A percentile compares a stretch with the other conserved stretches of the same genome.
Conservation (phyloP, 1,284 basidiomycete species). For the Sporisorium iseilematis-ciliati region DNA sequence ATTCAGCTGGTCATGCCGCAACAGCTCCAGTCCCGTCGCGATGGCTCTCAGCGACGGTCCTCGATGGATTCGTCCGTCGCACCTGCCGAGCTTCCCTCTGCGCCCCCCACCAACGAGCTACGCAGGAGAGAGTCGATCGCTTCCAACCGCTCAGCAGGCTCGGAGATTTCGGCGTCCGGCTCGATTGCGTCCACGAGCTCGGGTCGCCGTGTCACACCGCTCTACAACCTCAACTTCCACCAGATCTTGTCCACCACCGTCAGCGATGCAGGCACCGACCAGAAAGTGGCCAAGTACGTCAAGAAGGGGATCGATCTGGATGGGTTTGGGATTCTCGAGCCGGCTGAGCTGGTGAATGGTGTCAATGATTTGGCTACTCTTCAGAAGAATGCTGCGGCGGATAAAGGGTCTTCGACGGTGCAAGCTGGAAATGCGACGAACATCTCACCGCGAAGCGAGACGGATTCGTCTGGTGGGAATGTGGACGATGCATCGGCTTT, state of each 20-base stretch:
- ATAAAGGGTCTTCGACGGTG: conserved; percentile 16
- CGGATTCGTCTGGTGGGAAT: conserved; percentile 21
- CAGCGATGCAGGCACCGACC: conserved; percentile 92
- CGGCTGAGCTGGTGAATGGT: conserved; percentile 54
- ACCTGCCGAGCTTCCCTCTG: conserved; percentile 9
- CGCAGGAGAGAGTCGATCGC: conserved; percentile 50
- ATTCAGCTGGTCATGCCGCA: conserved; percentile 80
- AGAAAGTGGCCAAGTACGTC: conserved; percentile 89
- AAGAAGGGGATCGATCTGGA: conserved; percentile 76
- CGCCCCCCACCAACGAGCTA: conserved; percentile 19
- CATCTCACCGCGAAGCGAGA: conserved; percentile 23
- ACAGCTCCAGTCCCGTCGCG: conserved; percentile 26
- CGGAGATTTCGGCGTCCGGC: conserved; percentile 36
- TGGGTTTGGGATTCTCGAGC: conserved; percentile 70
- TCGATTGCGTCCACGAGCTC: conserved; percentile 59
- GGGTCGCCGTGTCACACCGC: conserved; percentile 81
- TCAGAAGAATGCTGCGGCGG: conserved; percentile 8
- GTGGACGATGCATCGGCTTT: conserved; percentile 33
- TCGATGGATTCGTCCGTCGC: conserved; percentile 40
- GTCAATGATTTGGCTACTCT: conserved; percentile 53
- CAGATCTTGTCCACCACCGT: conserved; percentile 91
- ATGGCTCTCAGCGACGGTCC: conserved; percentile 27
- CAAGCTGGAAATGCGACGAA: conserved; percentile 14
- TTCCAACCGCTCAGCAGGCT: conserved; percentile 45
- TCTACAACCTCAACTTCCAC: conserved; percentile 93